phyloP scores from a whole-genome alignment of 345 rosid genomes.

The Angophora floribunda region DNA sequence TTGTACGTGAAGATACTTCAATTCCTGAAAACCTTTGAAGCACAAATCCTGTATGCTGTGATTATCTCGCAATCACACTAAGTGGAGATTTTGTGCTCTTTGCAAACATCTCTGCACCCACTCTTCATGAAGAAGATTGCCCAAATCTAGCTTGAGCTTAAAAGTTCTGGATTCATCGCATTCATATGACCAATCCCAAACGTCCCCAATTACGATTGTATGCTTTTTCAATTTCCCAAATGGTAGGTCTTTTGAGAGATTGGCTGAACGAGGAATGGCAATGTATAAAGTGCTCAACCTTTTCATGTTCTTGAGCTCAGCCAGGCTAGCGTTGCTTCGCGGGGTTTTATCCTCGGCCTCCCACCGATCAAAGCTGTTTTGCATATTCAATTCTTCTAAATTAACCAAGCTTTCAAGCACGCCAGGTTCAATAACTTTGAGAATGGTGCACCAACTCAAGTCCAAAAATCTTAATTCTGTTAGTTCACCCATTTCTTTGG shows the following conservation, averaged over 20 bases:
- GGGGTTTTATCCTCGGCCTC: background rate
- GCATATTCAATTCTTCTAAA: background rate
- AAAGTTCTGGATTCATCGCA: background rate
- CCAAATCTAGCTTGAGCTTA: background rate
- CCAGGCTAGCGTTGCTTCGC: background rate
- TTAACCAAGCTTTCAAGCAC: background rate
- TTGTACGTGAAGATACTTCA: background rate
- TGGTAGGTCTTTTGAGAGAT: background rate
- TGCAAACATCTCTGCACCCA: background rate
- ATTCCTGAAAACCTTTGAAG: background rate
- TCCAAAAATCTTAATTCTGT: background rate
- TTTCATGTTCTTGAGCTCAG: background rate
- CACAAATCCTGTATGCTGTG: background rate
- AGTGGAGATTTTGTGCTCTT: background rate
- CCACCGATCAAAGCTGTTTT: background rate
- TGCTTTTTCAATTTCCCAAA: background rate
- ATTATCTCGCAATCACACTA: background rate
- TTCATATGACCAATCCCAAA: background rate
- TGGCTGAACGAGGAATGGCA: background rate
- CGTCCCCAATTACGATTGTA: background rate
- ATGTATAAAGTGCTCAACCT: background rate
- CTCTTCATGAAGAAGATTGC: background rate
- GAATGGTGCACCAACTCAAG: rapidly evolving
- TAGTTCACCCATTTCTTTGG: background rate
- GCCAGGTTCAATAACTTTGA: background rate